These are phyloP conservation scores for Serpula lacrymans DNA, from an alignment of 768 basidiomycete genomes.

Conservation along the genomic window DNA sequence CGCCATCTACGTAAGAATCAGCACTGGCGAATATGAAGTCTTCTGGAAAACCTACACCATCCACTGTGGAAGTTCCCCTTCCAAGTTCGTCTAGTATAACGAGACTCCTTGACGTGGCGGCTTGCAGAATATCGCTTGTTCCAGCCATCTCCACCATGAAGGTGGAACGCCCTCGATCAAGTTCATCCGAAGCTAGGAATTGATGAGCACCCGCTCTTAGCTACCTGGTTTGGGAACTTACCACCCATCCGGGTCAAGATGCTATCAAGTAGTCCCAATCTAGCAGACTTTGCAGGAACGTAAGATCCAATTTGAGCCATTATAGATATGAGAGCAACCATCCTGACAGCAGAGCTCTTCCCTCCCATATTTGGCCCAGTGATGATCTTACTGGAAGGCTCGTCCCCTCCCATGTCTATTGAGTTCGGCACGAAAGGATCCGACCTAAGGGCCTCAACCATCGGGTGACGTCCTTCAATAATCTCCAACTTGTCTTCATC, in stretches of 20 bases:
- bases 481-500: slow-evolving; percentile 70
- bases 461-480: slow-evolving; percentile 85
- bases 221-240: slow-evolving; percentile 26
- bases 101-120: slow-evolving; percentile 70
- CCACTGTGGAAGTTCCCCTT: slow-evolving; percentile 88
- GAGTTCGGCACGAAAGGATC: slow-evolving; percentile 89
- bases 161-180: slow-evolving; percentile 83
- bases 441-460: slow-evolving; percentile 75
- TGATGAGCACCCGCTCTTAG: slow-evolving; percentile 3
- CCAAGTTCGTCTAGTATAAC: slow-evolving; percentile 92
- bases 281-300: slow-evolving; percentile 78
- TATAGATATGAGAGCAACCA: slow-evolving; percentile 71
- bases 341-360: slow-evolving; percentile 81
- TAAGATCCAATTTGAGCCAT: slow-evolving; percentile 91
- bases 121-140: slow-evolving; percentile 82
- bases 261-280: slow-evolving; percentile 76
- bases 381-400: slow-evolving; percentile 61
- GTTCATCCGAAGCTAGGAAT: slow-evolving; percentile 74
- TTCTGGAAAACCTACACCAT: slow-evolving; percentile 56
- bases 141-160: slow-evolving; percentile 98
- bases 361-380: slow-evolving; percentile 88
- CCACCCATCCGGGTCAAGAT: slow-evolving; percentile 91
- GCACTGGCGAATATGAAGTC: slow-evolving; percentile 6
- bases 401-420: slow-evolving; percentile 55
- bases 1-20: slow-evolving; percentile 57